Base-by-base conservation (phyloP, 2,329 filamentous ascomycete species). In the Fusarium miscanthi region DNA sequence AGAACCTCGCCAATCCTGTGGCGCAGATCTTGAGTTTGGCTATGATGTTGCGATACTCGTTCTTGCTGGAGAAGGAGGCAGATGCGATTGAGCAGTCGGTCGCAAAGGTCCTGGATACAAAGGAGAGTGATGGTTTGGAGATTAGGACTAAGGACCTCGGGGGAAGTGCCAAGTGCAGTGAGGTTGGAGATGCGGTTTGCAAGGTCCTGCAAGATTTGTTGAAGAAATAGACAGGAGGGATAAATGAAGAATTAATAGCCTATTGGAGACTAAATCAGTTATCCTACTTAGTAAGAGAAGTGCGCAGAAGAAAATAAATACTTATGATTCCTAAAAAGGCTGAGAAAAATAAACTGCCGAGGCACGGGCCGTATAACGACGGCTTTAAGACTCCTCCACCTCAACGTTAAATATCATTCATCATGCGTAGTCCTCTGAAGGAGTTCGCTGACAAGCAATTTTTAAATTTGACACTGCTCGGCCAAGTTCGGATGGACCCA, bases 31-130 rank as follows among this genome's bases (percentile, higher is more conserved):
- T 94, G 42, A 93, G 91, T 54, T 82, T 93, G 31, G 90, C 90
- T 61, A 92, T 94, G 91, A 88, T 94, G 86, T 85, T 94, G 71
- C 89, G 92, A 77, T 94, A 94, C 82, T 93, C 91, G 3, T 86
- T 93, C 54, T 85, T 87, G 69, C 84, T 89, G 69, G 86, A 87
- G 11, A 86, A 87, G 13, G 87, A 93, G 72, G 90, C 91, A 2
- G 83, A 84, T 59, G 87, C 89, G 37, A 86, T 93, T 63, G 91
- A 93, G 75, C 84, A 88, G 66, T 91, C 91, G 0, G 90, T 93
- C 6, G 86, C 85, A 67, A 86, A 86, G 30, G 88, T 90, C 19
- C 88, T 93, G 53, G 91, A 93, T 75, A 86, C 87, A 14, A 79
- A 77, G 54, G 74, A 76, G 4, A 61, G 70, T 7, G 80, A 80